Evolutionary conservation across 768 basidiomycete genomes (phyloP), one percentile per base, ranked within the genome.

Genomic region (Lactifluus volemus): DNA sequence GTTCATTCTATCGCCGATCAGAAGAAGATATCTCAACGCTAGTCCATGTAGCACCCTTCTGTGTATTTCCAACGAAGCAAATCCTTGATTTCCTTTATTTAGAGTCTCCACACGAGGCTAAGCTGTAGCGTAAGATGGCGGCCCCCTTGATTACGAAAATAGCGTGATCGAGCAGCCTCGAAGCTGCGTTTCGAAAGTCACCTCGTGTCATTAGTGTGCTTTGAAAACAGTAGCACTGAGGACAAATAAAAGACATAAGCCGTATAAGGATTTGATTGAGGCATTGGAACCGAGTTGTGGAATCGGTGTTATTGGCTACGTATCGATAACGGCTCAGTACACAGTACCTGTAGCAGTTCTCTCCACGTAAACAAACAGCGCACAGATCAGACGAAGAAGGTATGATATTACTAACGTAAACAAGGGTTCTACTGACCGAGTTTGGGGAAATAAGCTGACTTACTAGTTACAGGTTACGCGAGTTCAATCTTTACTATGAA

Each of bases 1-100:
- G 61, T 58, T 44, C 57, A 58, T 54, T 58, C 61, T 47, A 63
- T 58, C 52, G 50, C 57, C 50, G 47, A 58, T 17, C 38, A 45
- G 51, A 63, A 49, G 48, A 53, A 49, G 48, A 49, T 63, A n/a
- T 63, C 61, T 44, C 61, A 58, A 53, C 56, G 36, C 41, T 58
- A 63, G 55, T 42, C 15, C 51, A 52, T 25, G 11, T 57, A 36
- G 36, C 30, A 42, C 36, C 29, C 10, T 53, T 59, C 44, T 2
- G 39, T 62, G 39, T 58, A 53, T 29, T 44, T 48, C 17, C 52
- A 36, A 50, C 44, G 21, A 49, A 42, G 41, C 29, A 17, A 34
- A 52, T 32, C 47, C 42, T 45, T 19, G 45, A 25, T 21, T 57
- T 44, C 17, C 50, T 41, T 15, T 41, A 32, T 47, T n/a, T 52